Base-by-base conservation (phyloP, 2,329 filamentous ascomycete species). In the Xylaria hypoxylon region DNA sequence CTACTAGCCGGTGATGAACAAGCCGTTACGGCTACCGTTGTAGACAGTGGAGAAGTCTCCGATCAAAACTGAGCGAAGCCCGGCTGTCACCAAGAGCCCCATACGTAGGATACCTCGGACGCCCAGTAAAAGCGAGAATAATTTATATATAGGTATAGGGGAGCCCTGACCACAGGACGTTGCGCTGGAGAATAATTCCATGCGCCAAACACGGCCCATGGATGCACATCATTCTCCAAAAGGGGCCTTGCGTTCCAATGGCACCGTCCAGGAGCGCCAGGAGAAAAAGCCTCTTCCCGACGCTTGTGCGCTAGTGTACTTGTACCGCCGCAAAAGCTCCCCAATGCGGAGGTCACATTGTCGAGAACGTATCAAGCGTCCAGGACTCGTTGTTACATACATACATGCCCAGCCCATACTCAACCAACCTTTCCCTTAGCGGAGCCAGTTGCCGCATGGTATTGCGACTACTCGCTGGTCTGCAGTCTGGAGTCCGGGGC, bases 261-360 rank as follows among this genome's bases (percentile, higher is more conserved):
- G 52, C 61, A 69, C 62, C 42, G 44, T 53, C 57, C 24, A 42
- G 52, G 57, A 62, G n/a, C n/a, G n/a, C n/a, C n/a, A n/a, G 58
- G 35, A 47, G 44, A 57, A 69, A 70, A 66, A 64, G 62, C 68
- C 65, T 64, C 59, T 48, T 57, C 55, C 55, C 67, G 48, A 44
- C 52, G 58, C 19, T 59, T 65, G 40, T 60, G 51, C 64, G 57
- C 67, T 67, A 69, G 64, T 59, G 60, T 64, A 67, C 15, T 11
- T 59, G 60, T 66, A 48, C 55, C 59, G 56, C 55, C 57, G 68
- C 59, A 62, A 68, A 55, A 70, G 72, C 67, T 72, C 65, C 71
- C 70, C 67, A 71, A 69, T 74, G 72, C 71, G 72, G 73, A 75
- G 74, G 74, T 75, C 71, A 69, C 72, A 65, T 65, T 65, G 58